Evolutionary conservation across 2,329 filamentous ascomycete genomes (phyloP).

Genomic region (Aspergillus neotritici): DNA sequence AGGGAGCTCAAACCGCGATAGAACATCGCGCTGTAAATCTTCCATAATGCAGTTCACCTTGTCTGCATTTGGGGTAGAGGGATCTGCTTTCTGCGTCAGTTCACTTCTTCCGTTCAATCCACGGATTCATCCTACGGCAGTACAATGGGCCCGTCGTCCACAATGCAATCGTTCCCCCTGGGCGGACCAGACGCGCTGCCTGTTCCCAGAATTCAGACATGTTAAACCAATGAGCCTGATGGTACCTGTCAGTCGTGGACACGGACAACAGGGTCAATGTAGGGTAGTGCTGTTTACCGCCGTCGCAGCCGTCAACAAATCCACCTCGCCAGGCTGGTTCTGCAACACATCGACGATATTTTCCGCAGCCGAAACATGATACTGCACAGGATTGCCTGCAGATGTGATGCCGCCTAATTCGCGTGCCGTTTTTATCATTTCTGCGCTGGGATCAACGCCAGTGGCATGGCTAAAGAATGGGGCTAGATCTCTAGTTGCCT

Average conservation of each 20-base stretch:
- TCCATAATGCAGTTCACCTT: constrained; percentile 42
- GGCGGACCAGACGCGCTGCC: too few species aligned
- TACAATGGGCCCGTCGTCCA: too few species aligned
- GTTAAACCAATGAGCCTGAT: too few species aligned
- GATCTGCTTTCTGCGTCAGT: constrained; percentile 14
- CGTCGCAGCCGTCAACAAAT: too few species aligned
- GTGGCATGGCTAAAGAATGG: constrained; percentile 43
- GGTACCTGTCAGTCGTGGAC: too few species aligned
- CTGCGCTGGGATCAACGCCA: constrained; percentile 49
- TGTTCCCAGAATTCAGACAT: too few species aligned
- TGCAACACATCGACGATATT: too few species aligned
- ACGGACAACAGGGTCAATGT: too few species aligned
- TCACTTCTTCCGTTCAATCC: constrained; percentile 42
- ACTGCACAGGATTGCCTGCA: constrained; percentile 33
- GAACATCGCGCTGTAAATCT: constrained; percentile 30
- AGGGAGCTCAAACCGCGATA: constrained; percentile 37
- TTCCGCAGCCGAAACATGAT: constrained; percentile 38
- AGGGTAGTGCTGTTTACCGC: too few species aligned
- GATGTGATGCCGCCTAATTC: constrained; percentile 28
- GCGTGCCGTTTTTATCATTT: constrained; percentile 50
- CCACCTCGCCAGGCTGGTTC: too few species aligned
- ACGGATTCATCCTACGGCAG: too few species aligned
- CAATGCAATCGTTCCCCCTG: too few species aligned
- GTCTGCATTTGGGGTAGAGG: constrained; percentile 35
- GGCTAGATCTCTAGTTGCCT: constrained; percentile 43